These are phyloP conservation scores for Psilocybe mexicana DNA, from an alignment of 1,284 basidiomycete species.

Conservation along the genomic window DNA sequence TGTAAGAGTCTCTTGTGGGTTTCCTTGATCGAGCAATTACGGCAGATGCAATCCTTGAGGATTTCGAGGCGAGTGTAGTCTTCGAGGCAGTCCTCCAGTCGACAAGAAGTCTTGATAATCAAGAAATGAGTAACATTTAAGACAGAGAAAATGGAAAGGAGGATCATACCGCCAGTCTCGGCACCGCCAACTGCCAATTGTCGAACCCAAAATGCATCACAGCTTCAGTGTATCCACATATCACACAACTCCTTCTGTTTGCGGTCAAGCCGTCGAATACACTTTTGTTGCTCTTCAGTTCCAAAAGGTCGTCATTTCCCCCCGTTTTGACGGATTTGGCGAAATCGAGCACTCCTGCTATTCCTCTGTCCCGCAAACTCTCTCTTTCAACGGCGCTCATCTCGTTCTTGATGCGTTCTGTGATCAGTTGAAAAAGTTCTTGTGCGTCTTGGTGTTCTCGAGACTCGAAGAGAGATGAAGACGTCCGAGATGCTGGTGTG, in stretches of 20 bases:
- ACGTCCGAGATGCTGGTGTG: constrained; percentile 42
- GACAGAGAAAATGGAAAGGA: constrained; percentile 13
- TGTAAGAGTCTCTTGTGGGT: constrained; percentile 61
- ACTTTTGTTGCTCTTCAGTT: constrained; percentile 43
- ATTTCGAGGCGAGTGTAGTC: constrained; percentile 85
- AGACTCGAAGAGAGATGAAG: constrained; percentile 74
- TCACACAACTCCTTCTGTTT: constrained; percentile 77
- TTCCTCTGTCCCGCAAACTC: constrained; percentile 62
- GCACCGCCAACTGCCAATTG: constrained; percentile 78
- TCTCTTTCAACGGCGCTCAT: constrained; percentile 65
- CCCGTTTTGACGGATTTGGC: constrained; percentile 17
- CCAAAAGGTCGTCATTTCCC: constrained; percentile 38
- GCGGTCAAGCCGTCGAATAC: constrained; percentile 85
- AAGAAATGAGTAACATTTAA: neutral
- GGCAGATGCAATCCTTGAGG: constrained; percentile 81
- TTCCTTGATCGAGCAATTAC: constrained; percentile 76
- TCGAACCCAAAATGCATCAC: constrained; percentile 87
- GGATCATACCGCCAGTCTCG: constrained; percentile 57
- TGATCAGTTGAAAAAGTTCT: constrained; percentile 90
- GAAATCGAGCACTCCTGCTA: constrained; percentile 48
- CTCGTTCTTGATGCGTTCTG: constrained; percentile 86
- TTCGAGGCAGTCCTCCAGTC: constrained; percentile 70
- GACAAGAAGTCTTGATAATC: constrained; percentile 49
- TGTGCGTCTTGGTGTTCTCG: constrained; percentile 95
- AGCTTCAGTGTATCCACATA: constrained; percentile 86